A percentile compares a stretch with the other conserved stretches of the same genome.
Evolutionary conservation across 345 rosid genomes (phyloP).

Genomic region (Limnanthes douglasii): DNA sequence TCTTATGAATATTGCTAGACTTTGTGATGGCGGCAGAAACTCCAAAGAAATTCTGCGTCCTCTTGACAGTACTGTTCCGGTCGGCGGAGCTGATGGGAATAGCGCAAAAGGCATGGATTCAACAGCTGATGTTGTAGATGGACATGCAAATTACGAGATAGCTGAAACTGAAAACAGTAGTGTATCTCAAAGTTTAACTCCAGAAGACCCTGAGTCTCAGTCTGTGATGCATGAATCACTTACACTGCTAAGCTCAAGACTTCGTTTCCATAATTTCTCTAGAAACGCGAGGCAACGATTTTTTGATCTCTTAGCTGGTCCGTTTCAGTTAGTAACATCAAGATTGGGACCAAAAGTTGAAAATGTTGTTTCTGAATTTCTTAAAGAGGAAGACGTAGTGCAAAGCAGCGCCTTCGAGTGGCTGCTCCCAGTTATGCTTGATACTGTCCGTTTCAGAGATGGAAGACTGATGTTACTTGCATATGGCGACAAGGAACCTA

Average conservation of each 20-base stretch:
- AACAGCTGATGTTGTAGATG: constrained; percentile 14
- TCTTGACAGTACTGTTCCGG: constrained; percentile 10
- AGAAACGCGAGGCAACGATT: constrained; percentile 21
- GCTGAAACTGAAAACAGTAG: constrained; percentile 18
- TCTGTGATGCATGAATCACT: constrained; percentile 17
- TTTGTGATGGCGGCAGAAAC: constrained; percentile 20
- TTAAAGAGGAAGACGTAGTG: constrained; percentile 34
- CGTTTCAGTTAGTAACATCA: constrained; percentile 30
- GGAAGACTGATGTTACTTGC: constrained; percentile 78
- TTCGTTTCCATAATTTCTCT: constrained; percentile 15
- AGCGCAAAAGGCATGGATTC: constrained; percentile 13
- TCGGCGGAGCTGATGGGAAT: constrained; percentile 13
- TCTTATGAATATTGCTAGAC: constrained; percentile 40
- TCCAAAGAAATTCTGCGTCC: constrained; percentile 15
- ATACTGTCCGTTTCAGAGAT: constrained; percentile 79
- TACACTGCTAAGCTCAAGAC: constrained; percentile 15
- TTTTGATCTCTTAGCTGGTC: constrained; percentile 15
- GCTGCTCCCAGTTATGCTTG: constrained; percentile 70
- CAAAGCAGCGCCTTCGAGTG: constrained; percentile 43
- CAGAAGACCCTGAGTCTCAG: constrained; percentile 19
- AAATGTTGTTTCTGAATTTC: constrained; percentile 44
- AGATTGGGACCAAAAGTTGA: constrained; percentile 32
- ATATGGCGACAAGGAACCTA: constrained; percentile 83
- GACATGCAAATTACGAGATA: constrained; percentile 10
- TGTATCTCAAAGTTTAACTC: constrained; percentile 15